Conservation (phyloP, 139 green algal species). For the Choricystis sp. region DNA sequence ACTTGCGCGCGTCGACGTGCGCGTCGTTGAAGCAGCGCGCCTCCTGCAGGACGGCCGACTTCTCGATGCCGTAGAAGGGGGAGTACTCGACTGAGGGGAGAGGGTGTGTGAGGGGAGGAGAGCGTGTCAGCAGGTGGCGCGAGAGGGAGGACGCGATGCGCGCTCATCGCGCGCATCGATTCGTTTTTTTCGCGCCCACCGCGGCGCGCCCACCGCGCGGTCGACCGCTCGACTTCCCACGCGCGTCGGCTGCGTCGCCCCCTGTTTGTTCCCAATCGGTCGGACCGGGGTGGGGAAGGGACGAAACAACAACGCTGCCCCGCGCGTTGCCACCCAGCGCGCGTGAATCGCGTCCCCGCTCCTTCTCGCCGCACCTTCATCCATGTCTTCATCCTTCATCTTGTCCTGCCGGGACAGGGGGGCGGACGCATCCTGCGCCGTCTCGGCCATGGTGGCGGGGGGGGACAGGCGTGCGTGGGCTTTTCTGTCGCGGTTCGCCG, state of each 20-base stretch:
- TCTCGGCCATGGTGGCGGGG: slow-evolving; percentile 35
- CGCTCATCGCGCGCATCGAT: not conserved
- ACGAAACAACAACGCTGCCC: too few relatives aligned
- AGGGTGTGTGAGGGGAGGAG: not conserved
- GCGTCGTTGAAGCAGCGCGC: slow-evolving; percentile 86
- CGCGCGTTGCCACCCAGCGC: not conserved
- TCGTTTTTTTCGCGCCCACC: not conserved
- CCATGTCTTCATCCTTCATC: slow-evolving; percentile 80
- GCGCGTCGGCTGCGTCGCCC: too few relatives aligned
- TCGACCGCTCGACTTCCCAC: too few relatives aligned
- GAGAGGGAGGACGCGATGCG: not conserved
- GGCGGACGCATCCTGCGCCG: slow-evolving; percentile 48
- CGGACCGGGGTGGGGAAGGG: too few relatives aligned
- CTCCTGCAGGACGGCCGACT: slow-evolving; percentile 95
- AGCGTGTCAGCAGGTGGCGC: not conserved
- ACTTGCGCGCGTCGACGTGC: slow-evolving; percentile 79
- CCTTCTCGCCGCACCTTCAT: slow-evolving; percentile 49
- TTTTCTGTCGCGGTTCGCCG: not conserved
- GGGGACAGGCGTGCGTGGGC: not conserved
- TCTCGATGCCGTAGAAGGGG: slow-evolving; percentile 98
- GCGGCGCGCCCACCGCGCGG: too few relatives aligned
- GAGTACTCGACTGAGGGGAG: slow-evolving; percentile 81
- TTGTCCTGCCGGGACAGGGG: slow-evolving; percentile 38
- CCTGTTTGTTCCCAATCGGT: too few relatives aligned
- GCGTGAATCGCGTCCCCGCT: not conserved